phyloP scores from a whole-genome alignment of 2,329 filamentous ascomycete genomes.

The Claviceps sp. region DNA sequence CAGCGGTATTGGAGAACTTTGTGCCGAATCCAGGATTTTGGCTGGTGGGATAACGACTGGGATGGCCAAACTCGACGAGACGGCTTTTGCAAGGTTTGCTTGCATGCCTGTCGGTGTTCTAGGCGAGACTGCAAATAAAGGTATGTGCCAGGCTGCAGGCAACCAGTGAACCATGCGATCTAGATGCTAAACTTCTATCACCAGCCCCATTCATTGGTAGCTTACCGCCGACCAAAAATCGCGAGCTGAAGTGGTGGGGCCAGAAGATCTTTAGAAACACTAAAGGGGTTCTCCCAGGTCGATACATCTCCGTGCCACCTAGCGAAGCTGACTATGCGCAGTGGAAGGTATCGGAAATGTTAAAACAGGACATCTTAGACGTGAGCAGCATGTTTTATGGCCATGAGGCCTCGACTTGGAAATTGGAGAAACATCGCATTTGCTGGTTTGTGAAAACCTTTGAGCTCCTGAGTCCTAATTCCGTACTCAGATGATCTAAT shows the following conservation, averaged over 20 bases:
- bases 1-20: conserved; percentile 33
- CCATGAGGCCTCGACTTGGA: conserved; percentile 38
- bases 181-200: conserved; percentile 7
- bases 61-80: conserved; percentile 37
- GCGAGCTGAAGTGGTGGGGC: conserved; percentile 48
- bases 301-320: conserved; percentile 43
- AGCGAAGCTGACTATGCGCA: conserved; percentile 43
- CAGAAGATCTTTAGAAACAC: conserved; percentile 46
- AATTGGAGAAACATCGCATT: conserved; percentile 48
- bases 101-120: conserved; percentile 36
- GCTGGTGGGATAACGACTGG: conserved; percentile 48
- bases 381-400: conserved; percentile 47
- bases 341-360: conserved; percentile 42
- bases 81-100: conserved; percentile 30
- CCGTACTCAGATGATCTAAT: too few relatives aligned
- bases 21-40: conserved; percentile 39
- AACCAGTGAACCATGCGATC: background rate
- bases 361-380: conserved; percentile 46
- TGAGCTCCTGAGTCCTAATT: too few relatives aligned
- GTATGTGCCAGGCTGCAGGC: conserved; percentile 8
- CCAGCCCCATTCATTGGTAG: conserved; percentile 43
- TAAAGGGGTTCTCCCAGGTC: conserved; percentile 36
- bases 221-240: conserved; percentile 38
- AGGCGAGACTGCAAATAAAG: conserved; percentile 23
- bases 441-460: conserved; percentile 41